Evolutionary conservation across 1,284 basidiomycete species (phyloP), one percentile per base, ranked within the genome.

Genomic region (Trametes pubescens): DNA sequence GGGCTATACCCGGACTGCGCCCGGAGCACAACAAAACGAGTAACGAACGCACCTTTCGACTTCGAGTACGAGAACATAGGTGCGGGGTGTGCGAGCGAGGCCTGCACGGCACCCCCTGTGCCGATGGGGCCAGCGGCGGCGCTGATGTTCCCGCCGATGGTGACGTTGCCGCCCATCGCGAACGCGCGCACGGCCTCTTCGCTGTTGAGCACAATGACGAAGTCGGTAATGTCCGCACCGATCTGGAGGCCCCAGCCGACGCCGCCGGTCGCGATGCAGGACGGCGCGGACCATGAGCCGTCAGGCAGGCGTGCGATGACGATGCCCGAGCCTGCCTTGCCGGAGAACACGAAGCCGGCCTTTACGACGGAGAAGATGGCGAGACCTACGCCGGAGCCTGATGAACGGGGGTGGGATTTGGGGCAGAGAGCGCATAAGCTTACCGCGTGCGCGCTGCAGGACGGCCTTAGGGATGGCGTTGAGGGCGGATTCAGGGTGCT

Each of bases 61-160:
- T 96, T 93, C 22, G 93, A 96, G 79, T 99, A 99, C 69, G 94
- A 95, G 80, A 98, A 99, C 91, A 99, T 96, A 0, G 96, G 96
- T 13, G 97, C 91, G 0, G 97, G 96, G 77, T 97, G 94, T 21
- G 94, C 91, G 51, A 99, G 80, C 10, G 89, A 90, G 0, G 95
- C 89, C 71, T 96, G 91, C 9, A 98, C 88, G 62, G 93, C 92
- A 0, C 93, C 97, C 11, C 98, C 98, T 0, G 96, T 98, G 0
- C 97, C 98, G 67, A 99, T 93, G 0, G 97, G 97, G 0, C 96
- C 95, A 10, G 94, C 95, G 0, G 92, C 84, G 0, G 93, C 94
- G 57, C 88, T 90, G 71, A 96, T 84, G 70, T 91, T 92, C 0
- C 94, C 94, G 3, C 98, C 97, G 60, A 99, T 92, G 4, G 97